These are phyloP conservation scores for Starmerella sirachaensis DNA, from an alignment of 805 yeast species.

Conservation along the genomic window DNA sequence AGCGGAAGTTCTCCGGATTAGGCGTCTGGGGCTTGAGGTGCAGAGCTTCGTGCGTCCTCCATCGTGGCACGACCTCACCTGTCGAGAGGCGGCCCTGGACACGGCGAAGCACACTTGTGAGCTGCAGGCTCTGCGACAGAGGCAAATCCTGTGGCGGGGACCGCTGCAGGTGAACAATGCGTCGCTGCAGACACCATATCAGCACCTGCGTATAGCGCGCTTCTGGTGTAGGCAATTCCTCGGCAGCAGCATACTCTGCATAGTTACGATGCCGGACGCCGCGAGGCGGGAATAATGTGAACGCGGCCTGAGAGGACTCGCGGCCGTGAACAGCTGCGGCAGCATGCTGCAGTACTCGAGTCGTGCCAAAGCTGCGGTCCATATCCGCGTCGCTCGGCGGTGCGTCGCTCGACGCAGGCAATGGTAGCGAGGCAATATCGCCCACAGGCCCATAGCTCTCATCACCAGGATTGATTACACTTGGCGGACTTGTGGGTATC, in stretches of 20 bases:
- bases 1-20: too few species aligned
- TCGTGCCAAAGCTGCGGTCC: background rate
- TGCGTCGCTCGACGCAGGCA: constrained; percentile 1
- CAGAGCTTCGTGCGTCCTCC: too few species aligned
- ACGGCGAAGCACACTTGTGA: constrained; percentile 1
- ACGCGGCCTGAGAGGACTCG: background rate
- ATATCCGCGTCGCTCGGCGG: background rate
- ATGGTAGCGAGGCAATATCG: constrained; percentile 1
- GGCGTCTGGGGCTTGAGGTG: too few species aligned
- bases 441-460: background rate
- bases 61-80: too few species aligned
- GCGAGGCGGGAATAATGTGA: constrained; percentile 4
- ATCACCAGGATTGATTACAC: too few species aligned
- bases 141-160: constrained; percentile 4
- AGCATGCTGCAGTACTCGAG: constrained; percentile 5
- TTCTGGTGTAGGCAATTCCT: background rate
- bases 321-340: background rate
- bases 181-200: constrained; percentile 17
- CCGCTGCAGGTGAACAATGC: constrained; percentile 5
- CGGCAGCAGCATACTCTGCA: constrained; percentile 1
- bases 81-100: too few species aligned
- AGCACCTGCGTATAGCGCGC: constrained; percentile 16
- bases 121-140: background rate
- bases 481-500: too few species aligned
- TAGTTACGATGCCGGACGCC: constrained; percentile 3